phyloP scores from a whole-genome alignment of 73 alveolate genomes.

The Symbiodinium natans region DNA sequence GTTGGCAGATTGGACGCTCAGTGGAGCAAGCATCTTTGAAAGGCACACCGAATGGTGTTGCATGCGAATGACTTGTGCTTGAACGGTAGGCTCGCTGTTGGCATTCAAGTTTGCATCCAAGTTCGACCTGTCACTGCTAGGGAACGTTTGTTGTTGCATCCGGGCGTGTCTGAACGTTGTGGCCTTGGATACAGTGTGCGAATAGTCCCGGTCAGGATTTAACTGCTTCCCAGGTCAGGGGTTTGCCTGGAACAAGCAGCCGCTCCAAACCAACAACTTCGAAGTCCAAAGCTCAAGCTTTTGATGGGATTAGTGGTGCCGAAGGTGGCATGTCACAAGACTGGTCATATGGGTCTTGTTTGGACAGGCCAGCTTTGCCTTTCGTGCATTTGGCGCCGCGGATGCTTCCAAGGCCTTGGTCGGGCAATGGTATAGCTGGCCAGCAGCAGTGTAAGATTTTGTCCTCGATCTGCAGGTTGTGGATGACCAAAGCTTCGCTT shows the following conservation, averaged over 20 bases:
- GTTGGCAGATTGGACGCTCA: slow-evolving; percentile 71
- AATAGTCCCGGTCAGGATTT: neutral
- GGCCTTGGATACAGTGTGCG: neutral
- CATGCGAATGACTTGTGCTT: too few species aligned
- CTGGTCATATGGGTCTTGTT: neutral
- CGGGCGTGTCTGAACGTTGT: slow-evolving; percentile 26
- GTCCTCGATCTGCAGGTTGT: neutral
- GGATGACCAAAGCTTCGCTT: slow-evolving; percentile 78
- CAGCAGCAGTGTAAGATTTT: neutral
- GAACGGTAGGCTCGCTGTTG: too few species aligned
- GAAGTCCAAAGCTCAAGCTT: neutral
- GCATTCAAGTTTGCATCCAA: too few species aligned
- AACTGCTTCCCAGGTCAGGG: slow-evolving; percentile 38
- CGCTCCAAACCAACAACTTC: slow-evolving; percentile 80
- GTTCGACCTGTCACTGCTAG: neutral
- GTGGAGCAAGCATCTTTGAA: slow-evolving; percentile 81
- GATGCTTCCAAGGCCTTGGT: neutral
- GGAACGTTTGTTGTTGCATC: slow-evolving; percentile 82
- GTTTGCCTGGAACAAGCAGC: slow-evolving; percentile 73
- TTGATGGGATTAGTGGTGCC: neutral
- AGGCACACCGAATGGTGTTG: neutral
- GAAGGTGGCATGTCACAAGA: too few species aligned
- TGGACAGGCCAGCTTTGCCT: neutral
- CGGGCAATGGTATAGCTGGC: neutral
- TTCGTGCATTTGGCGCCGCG: neutral